These are phyloP conservation scores for Hypoxylon sp. DNA, from an alignment of 2,329 filamentous ascomycete genomes.

Conservation along the genomic window DNA sequence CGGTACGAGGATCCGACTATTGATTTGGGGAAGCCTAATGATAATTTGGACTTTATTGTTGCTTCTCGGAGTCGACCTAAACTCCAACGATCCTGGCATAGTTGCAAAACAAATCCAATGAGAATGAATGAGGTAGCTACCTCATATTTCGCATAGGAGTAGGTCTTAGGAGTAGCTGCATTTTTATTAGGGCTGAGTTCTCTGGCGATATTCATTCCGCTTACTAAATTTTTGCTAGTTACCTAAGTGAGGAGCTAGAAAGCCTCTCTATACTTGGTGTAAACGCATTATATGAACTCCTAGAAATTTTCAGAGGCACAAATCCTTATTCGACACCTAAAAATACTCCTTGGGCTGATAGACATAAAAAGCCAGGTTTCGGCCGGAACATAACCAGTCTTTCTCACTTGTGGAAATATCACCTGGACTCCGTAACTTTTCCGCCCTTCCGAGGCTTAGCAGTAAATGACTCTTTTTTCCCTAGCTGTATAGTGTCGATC, in stretches of 20 bases:
- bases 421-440: background rate
- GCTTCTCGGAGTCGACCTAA: background rate
- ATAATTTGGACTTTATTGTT: background rate
- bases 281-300: background rate
- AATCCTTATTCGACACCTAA: background rate
- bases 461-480: background rate
- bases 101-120: background rate
- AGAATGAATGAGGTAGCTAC: background rate
- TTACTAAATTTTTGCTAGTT: background rate
- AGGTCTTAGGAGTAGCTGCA: background rate
- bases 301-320: background rate
- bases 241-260: background rate
- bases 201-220: background rate
- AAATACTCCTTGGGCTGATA: background rate
- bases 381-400: background rate
- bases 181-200: background rate
- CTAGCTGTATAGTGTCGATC: background rate
- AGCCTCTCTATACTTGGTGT: background rate
- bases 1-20: constrained; percentile 7
- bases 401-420: background rate
- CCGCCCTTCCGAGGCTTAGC: background rate
- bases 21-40: constrained; percentile 6
- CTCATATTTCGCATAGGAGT: background rate
- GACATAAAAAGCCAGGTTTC: background rate
- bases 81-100: background rate